phyloP scores from a whole-genome alignment of 2,329 filamentous ascomycete genomes.

The Fusarium buxicola region DNA sequence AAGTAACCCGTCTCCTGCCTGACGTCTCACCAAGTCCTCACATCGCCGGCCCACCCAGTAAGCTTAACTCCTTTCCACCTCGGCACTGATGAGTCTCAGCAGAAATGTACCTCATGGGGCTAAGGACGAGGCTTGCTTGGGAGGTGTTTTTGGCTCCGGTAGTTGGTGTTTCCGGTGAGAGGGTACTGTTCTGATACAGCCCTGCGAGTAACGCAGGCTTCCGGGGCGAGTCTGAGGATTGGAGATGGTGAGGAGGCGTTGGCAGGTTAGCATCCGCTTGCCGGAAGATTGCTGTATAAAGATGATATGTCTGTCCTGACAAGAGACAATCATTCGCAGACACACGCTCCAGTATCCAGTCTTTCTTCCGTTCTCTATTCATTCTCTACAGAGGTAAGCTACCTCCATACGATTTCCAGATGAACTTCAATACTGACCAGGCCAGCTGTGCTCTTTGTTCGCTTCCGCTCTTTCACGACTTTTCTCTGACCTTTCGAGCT shows the following conservation, averaged over 20 bases:
- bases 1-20: too few relatives aligned
- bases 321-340: not conserved
- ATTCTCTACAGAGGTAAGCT: conserved; percentile 38
- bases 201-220: conserved; percentile 1
- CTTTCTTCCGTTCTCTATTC: conserved; percentile 31
- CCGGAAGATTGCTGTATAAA: conserved; percentile 20
- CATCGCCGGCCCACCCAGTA: too few relatives aligned
- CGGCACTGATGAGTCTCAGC: too few relatives aligned
- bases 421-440: not conserved
- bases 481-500: conserved; percentile 33
- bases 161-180: conserved; percentile 27
- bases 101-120: too few relatives aligned
- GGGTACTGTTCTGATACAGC: conserved; percentile 11
- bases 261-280: not conserved
- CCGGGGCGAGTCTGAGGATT: not conserved
- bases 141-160: conserved; percentile 13
- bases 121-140: too few relatives aligned
- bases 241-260: not conserved
- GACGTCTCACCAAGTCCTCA: too few relatives aligned
- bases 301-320: not conserved
- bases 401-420: not conserved
- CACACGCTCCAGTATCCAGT: conserved; percentile 12
- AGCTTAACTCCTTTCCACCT: too few relatives aligned
- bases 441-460: conserved; percentile 36
- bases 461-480: conserved; percentile 30